These are phyloP conservation scores for Coemansia sp. DNA, from an alignment of 192 early-diverging fungal species.

Conservation along the genomic window DNA sequence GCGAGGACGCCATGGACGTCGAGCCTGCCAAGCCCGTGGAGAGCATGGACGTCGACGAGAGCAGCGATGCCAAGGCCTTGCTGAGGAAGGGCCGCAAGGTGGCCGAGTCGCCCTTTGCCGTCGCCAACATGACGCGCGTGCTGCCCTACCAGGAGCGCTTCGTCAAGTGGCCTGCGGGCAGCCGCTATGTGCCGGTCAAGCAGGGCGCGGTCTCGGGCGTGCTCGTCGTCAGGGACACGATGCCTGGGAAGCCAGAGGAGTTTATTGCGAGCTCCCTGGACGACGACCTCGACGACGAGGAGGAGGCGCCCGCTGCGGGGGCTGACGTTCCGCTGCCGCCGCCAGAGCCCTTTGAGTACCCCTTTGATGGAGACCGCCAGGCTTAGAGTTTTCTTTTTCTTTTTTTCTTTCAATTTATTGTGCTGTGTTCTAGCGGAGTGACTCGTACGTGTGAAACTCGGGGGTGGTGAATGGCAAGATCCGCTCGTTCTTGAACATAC, in stretches of 20 bases:
- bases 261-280: constrained; percentile 64
- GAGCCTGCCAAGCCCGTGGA: constrained; percentile 28
- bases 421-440: constrained; percentile 21
- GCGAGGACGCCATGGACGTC: constrained; percentile 41
- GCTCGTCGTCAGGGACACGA: constrained; percentile 76
- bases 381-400: constrained; percentile 18
- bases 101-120: constrained; percentile 71
- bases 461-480: constrained; percentile 31
- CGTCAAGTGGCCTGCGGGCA: constrained; percentile 79
- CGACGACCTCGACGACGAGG: constrained; percentile 20
- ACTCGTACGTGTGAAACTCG: constrained; percentile 45
- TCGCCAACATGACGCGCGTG: constrained; percentile 87
- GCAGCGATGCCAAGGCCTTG: constrained; percentile 13
- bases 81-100: constrained; percentile 51
- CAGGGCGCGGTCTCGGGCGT: constrained; percentile 75
- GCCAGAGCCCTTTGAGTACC: constrained; percentile 82
- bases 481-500: constrained; percentile 25
- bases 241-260: constrained; percentile 76
- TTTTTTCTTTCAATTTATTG: constrained; percentile 1
- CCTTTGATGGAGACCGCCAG: constrained; percentile 57
- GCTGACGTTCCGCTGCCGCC: constrained; percentile 57
- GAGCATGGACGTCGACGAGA: constrained; percentile 45
- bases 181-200: constrained; percentile 89
- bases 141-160: constrained; percentile 84
- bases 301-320: constrained; percentile 17